Conservation (phyloP, 2,329 filamentous ascomycete species). For the Orbilia oligospora region DNA sequence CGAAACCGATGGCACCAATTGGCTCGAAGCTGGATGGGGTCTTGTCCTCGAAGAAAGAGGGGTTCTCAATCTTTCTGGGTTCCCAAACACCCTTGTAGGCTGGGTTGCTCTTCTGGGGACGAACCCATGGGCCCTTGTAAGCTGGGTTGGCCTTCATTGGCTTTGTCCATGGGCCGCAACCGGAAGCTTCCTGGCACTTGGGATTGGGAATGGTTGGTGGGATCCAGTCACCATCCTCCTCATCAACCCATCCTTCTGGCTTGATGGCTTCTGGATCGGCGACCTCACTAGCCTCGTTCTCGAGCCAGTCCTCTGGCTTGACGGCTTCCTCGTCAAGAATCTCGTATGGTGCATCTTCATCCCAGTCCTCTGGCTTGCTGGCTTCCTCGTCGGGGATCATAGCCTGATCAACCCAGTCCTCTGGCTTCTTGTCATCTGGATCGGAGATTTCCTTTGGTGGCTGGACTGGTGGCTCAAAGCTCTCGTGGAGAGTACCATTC, state of each 20-base stretch:
- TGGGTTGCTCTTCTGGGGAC: slow-evolving; percentile 94
- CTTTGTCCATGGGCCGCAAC: slow-evolving; percentile 92
- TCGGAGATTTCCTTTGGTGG: slow-evolving; percentile 95
- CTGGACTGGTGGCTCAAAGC: slow-evolving; percentile 95
- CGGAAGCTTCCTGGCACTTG: slow-evolving; percentile 92
- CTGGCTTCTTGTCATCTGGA: slow-evolving; percentile 91
- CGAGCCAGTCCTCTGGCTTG: slow-evolving; percentile 96
- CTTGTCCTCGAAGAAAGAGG: slow-evolving; percentile 97
- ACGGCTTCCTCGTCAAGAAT: slow-evolving; percentile 93
- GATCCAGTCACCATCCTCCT: slow-evolving; percentile 99
- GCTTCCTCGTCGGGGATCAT: slow-evolving; percentile 93
- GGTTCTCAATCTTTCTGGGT: slow-evolving; percentile 97
- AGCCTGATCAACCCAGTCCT: slow-evolving; percentile 94
- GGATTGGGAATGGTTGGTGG: slow-evolving; percentile 92
- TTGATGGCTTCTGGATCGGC: slow-evolving; percentile 95
- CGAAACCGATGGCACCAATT: slow-evolving; percentile 97
- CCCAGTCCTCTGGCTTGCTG: slow-evolving; percentile 97
- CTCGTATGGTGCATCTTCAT: slow-evolving; percentile 97
- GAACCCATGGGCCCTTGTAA: slow-evolving; percentile 99
- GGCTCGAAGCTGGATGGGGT: slow-evolving; percentile 96
- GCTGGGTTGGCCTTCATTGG: slow-evolving; percentile 94
- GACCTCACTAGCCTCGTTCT: slow-evolving; percentile 84
- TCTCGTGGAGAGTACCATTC: slow-evolving; percentile 90
- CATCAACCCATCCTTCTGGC: slow-evolving; percentile 99
- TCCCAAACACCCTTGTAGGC: slow-evolving; percentile 97